These are phyloP conservation scores for Aspergillus incahuasiensis DNA, from an alignment of 495 filamentous ascomycete species.

Conservation along the genomic window DNA sequence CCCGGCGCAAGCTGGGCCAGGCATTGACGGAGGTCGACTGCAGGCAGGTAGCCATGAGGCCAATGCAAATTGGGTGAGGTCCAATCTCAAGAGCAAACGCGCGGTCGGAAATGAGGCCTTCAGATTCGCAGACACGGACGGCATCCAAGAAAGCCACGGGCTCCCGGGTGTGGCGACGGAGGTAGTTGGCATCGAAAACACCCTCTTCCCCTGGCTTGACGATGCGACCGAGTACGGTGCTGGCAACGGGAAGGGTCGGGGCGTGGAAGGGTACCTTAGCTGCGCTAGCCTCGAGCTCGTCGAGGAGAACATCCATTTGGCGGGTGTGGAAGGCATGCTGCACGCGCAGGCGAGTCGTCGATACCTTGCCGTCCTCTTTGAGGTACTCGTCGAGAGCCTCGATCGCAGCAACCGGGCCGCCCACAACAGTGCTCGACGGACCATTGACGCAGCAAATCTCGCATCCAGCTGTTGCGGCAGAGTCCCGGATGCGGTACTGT, in stretches of 20 bases:
- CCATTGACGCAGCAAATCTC: constrained; percentile 60
- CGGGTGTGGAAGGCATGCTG: constrained; percentile 49
- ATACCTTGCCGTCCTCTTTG: not conserved
- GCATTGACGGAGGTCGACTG: not conserved
- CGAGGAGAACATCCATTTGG: constrained; percentile 46
- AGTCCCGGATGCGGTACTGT: not conserved
- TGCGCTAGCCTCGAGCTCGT: constrained; percentile 36
- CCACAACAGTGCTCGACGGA: constrained; percentile 55
- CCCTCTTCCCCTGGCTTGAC: constrained; percentile 11
- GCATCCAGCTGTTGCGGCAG: not conserved
- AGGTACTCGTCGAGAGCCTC: constrained; percentile 5
- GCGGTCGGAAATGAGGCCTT: not conserved
- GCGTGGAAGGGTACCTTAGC: constrained; percentile 31
- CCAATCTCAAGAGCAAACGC: constrained; percentile 1
- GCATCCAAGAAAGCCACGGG: constrained; percentile 30
- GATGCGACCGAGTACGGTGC: constrained; percentile 22
- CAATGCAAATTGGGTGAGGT: not conserved
- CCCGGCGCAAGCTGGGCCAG: not conserved
- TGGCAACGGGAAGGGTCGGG: constrained; percentile 29
- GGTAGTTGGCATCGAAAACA: constrained; percentile 26
- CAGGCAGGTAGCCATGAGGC: not conserved
- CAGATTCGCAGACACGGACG: constrained; percentile 9
- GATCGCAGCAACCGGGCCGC: constrained; percentile 40
- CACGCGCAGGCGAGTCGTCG: constrained; percentile 35
- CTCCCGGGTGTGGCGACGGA: constrained; percentile 24